Percentiles rank a stretch among this genome's conserved stretches.
phyloP scores from a whole-genome alignment of 2,329 filamentous ascomycete species.

The Colletotrichum gigasporum region DNA sequence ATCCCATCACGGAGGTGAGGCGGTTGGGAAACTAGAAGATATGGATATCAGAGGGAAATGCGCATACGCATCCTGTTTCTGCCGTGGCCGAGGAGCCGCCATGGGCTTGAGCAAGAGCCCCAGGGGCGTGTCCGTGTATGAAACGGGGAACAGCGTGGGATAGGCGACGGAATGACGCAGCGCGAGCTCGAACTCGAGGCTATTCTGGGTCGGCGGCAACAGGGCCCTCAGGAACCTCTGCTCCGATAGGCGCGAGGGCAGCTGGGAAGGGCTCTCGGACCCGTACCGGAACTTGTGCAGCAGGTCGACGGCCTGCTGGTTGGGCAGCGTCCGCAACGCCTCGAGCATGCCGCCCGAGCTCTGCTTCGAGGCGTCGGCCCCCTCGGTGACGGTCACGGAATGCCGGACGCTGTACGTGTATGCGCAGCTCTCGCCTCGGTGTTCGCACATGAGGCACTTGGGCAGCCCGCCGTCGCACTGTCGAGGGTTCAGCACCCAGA shows the following conservation, averaged over 20 bases:
- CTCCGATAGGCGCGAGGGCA: neutral
- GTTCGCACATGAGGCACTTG: constrained; percentile 17
- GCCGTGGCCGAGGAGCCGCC: neutral
- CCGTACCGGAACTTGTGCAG: neutral
- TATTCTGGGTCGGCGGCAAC: constrained; percentile 13
- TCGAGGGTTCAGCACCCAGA: neutral
- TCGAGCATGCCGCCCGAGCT: constrained; percentile 5
- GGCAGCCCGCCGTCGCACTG: constrained; percentile 19
- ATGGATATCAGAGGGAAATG: neutral
- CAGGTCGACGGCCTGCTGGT: neutral
- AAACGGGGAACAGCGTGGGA: neutral
- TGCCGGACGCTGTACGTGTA: constrained; percentile 21
- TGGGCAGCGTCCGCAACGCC: constrained; percentile 4
- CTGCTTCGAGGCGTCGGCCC: neutral
- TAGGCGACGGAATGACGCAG: constrained; percentile 5
- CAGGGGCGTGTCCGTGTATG: neutral
- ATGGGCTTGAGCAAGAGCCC: neutral
- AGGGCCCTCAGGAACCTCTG: neutral
- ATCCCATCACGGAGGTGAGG: too few relatives aligned
- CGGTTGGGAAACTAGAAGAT: too few relatives aligned
- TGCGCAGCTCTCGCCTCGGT: neutral
- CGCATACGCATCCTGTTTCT: neutral
- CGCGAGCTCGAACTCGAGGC: constrained; percentile 2
- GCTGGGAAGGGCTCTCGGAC: neutral
- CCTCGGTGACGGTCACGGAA: constrained; percentile 2